These are phyloP conservation scores for Rhodocollybia butyracea DNA, from an alignment of 768 basidiomycete genomes.

Conservation along the genomic window DNA sequence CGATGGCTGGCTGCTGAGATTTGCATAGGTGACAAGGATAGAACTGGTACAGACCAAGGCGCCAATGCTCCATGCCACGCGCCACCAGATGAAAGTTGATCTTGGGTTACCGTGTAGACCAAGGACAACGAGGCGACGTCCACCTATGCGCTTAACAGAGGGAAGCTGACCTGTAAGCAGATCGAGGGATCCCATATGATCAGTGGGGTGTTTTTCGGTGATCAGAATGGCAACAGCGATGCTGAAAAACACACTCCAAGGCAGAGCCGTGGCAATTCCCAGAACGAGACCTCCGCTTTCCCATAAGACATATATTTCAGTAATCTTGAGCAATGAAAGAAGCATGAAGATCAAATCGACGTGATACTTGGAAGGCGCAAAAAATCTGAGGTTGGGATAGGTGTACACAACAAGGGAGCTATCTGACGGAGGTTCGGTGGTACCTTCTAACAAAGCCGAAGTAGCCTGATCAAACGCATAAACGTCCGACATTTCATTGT, in stretches of 20 bases:
- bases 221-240: too few species aligned
- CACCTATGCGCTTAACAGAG: constrained; percentile 14
- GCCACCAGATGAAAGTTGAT: not conserved
- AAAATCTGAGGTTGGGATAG: constrained; percentile 13
- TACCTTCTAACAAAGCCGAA: constrained; percentile 11
- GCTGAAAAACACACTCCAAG: too few species aligned
- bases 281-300: not conserved
- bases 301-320: constrained; percentile 19
- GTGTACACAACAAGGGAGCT: constrained; percentile 13
- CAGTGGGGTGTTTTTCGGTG: too few species aligned
- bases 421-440: not conserved
- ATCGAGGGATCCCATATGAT: too few species aligned
- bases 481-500: constrained; percentile 11
- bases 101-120: constrained; percentile 17
- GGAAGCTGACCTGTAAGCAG: too few species aligned
- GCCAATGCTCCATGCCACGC: too few species aligned
- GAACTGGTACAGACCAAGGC: too few species aligned
- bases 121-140: constrained; percentile 19
- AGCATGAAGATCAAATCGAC: constrained; percentile 7
- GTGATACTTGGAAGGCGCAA: constrained; percentile 4
- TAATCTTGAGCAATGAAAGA: constrained; percentile 16
- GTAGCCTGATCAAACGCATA: constrained; percentile 22
- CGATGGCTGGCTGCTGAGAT: too few species aligned
- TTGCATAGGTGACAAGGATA: too few species aligned
- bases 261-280: constrained; percentile 11